A percentile compares a stretch with the other conserved stretches of the same genome.
Conservation (phyloP, 2,329 filamentous ascomycete genomes). For the Arthrobotrys conoides region DNA sequence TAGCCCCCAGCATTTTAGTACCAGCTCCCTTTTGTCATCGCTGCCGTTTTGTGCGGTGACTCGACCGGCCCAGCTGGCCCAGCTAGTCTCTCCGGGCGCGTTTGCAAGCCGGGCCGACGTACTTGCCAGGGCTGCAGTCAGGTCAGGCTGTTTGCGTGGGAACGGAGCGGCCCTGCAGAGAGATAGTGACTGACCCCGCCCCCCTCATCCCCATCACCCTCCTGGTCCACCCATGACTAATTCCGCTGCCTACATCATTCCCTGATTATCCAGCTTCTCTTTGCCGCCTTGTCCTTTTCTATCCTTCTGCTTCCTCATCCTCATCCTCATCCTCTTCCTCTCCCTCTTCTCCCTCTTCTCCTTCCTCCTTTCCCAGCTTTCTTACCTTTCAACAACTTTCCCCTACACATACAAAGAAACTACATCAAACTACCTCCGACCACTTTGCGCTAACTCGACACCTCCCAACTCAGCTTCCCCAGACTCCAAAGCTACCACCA, state of each 20-base stretch:
- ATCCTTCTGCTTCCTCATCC: slow-evolving; percentile 62
- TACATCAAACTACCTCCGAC: slow-evolving; percentile 45
- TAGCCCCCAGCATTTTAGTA: not conserved
- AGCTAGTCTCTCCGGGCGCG: not conserved
- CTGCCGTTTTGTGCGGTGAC: slow-evolving; percentile 35
- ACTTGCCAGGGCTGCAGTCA: not conserved
- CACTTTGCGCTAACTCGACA: slow-evolving; percentile 31
- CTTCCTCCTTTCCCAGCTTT: slow-evolving; percentile 48
- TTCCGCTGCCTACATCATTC: slow-evolving; percentile 59
- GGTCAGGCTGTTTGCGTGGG: slow-evolving; percentile 6
- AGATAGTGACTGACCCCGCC: slow-evolving; percentile 13
- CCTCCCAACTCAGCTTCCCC: slow-evolving; percentile 32
- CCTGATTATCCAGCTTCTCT: slow-evolving; percentile 41
- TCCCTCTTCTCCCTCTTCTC: slow-evolving; percentile 62
- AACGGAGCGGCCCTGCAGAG: not conserved
- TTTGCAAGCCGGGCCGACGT: slow-evolving; percentile 1
- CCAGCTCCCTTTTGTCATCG: not conserved
- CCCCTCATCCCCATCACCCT: not conserved
- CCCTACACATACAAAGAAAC: slow-evolving; percentile 37
- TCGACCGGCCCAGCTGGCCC: too few relatives aligned
- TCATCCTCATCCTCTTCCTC: slow-evolving; percentile 64
- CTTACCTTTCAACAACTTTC: slow-evolving; percentile 35
- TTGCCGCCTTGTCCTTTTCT: slow-evolving; percentile 51
- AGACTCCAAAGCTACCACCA: not conserved
- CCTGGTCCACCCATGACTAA: slow-evolving; percentile 58